phyloP scores from a whole-genome alignment of 345 rosid genomes.

The Litchi chinensis region DNA sequence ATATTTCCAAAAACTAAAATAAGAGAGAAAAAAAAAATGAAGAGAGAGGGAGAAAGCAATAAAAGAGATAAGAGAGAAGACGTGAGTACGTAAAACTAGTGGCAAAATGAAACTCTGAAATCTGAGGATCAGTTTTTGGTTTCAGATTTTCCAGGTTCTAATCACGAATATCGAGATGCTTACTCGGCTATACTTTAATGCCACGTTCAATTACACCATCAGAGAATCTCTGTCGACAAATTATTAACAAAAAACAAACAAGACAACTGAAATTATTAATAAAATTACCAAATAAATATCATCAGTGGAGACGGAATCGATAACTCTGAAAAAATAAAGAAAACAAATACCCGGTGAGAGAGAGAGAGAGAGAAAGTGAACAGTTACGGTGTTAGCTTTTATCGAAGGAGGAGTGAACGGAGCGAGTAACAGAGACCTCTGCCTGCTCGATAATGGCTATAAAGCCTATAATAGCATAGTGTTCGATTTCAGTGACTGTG shows the following conservation, averaged over 20 bases:
- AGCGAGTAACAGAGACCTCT: background rate
- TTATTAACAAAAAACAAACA: background rate
- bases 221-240: conserved; percentile 46
- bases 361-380: background rate
- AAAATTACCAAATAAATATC: too few relatives aligned
- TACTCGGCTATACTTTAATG: conserved; percentile 14
- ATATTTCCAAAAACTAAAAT: too few relatives aligned
- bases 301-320: background rate
- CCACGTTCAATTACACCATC: conserved; percentile 26
- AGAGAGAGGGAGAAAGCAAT: background rate
- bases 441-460: conserved; percentile 13
- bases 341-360: background rate
- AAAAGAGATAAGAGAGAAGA: conserved; percentile 10
- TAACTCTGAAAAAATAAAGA: background rate
- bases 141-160: background rate
- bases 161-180: conserved; percentile 29
- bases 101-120: background rate
- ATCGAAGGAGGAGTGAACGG: background rate
- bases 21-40: background rate
- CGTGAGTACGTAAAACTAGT: background rate
- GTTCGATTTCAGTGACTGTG: conserved; percentile 21
- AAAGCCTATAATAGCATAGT: conserved; percentile 31
- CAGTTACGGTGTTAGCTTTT: background rate
- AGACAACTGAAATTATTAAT: background rate
- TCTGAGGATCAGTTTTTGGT: conserved; percentile 12